These are phyloP conservation scores for Paecilomyces fulvus DNA, from an alignment of 2,329 filamentous ascomycete species.

Conservation along the genomic window DNA sequence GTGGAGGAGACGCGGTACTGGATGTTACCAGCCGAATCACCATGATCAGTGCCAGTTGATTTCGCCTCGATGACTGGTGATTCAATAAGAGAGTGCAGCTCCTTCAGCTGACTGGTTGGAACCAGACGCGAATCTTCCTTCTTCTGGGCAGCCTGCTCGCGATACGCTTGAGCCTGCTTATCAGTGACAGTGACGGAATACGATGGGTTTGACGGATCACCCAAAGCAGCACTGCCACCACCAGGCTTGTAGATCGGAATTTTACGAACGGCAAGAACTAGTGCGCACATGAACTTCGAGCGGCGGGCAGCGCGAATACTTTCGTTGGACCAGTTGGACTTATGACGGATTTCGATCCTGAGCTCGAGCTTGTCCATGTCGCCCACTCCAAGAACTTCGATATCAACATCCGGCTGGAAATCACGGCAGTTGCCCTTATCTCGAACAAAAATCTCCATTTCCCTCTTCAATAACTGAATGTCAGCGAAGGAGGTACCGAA, in stretches of 20 bases:
- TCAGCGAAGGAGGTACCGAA: conserved; percentile 88
- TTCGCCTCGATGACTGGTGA: conserved; percentile 6
- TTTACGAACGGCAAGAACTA: conserved; percentile 75
- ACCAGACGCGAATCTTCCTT: conserved; percentile 61
- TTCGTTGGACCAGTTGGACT: conserved; percentile 88
- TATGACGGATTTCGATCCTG: conserved; percentile 78
- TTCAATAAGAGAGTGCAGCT: conserved; percentile 5
- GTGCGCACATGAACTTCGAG: conserved; percentile 94
- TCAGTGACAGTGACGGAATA: conserved; percentile 74
- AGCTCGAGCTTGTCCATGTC: conserved; percentile 84
- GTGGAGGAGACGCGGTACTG: conserved; percentile 22
- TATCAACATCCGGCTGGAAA: conserved; percentile 74
- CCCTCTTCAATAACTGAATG: conserved; percentile 70
- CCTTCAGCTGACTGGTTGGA: conserved; percentile 33
- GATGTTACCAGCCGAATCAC: conserved; percentile 15
- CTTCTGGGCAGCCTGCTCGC: conserved; percentile 49
- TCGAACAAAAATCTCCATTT: conserved; percentile 78
- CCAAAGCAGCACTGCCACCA: conserved; percentile 57
- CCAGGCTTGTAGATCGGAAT: conserved; percentile 79
- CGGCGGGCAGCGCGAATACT: conserved; percentile 68
- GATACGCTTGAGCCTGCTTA: conserved; percentile 54
- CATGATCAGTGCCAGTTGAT: conserved; percentile 23
- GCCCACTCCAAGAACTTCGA: conserved; percentile 69
- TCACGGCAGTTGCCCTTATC: conserved; percentile 80
- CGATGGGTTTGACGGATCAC: conserved; percentile 59